Evolutionary conservation across 2,329 filamentous ascomycete species (phyloP).

Genomic region (Xylariaceae sp.): DNA sequence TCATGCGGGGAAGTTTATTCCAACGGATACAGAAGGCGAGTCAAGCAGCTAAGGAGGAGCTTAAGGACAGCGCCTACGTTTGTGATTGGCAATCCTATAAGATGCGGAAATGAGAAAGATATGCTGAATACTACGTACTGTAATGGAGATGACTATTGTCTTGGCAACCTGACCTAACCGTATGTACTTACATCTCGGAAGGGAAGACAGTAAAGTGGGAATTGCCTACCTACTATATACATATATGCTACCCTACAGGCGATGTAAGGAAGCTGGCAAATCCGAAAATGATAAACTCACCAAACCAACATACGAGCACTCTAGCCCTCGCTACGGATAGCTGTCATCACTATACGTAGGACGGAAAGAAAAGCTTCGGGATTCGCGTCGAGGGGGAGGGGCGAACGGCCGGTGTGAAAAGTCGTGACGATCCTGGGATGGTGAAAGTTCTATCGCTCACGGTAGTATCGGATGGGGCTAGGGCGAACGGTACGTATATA

Average conservation of each 20-base stretch:
- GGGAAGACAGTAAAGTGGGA: neutral
- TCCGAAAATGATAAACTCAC: too few species aligned
- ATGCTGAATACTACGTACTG: neutral
- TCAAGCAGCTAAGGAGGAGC: slow-evolving; percentile 10
- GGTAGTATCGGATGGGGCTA: slow-evolving; percentile 25
- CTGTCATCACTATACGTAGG: too few species aligned
- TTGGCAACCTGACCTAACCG: neutral
- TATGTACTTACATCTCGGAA: neutral
- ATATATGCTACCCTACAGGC: slow-evolving; percentile 14
- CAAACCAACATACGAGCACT: too few species aligned
- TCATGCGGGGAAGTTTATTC: slow-evolving; percentile 19
- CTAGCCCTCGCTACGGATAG: slow-evolving; percentile 6
- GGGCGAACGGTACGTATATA: too few species aligned
- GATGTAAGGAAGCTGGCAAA: slow-evolving; percentile 1
- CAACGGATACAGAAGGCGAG: slow-evolving; percentile 3
- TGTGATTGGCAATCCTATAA: slow-evolving; percentile 1
- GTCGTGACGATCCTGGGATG: slow-evolving; percentile 6
- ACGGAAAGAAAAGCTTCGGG: too few species aligned
- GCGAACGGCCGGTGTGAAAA: slow-evolving; percentile 1
- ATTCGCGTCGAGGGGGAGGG: slow-evolving; percentile 6
- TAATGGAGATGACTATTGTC: neutral
- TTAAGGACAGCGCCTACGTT: slow-evolving; percentile 1
- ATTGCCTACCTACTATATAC: too few species aligned
- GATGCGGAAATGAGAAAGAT: neutral
- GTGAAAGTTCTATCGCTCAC: slow-evolving; percentile 10